Percentiles rank a stretch among this genome's conserved stretches.
Conservation (phyloP, 1,284 basidiomycete species). For the Ganoderma sinense region DNA sequence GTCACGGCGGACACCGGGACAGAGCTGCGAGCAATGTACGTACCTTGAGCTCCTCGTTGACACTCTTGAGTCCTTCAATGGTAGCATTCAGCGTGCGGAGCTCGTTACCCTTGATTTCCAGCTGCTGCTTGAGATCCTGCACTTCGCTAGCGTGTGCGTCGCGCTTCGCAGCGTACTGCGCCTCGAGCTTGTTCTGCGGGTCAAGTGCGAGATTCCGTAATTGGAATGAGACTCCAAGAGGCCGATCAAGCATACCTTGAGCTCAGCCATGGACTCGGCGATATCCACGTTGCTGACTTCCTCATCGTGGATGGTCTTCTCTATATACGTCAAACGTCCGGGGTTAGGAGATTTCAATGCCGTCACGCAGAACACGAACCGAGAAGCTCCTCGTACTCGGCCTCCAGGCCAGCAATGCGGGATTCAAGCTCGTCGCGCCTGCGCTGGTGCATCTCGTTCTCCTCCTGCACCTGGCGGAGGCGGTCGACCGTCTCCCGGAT, state of each 20-base stretch:
- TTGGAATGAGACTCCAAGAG: slow-evolving; percentile 23
- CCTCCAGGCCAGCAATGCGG: slow-evolving; percentile 83
- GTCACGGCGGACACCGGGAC: background rate
- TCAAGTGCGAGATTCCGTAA: slow-evolving; percentile 11
- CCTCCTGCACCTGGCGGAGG: slow-evolving; percentile 90
- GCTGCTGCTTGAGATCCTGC: slow-evolving; percentile 89
- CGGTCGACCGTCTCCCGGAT: slow-evolving; percentile 92
- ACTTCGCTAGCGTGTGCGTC: slow-evolving; percentile 91
- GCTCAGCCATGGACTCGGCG: slow-evolving; percentile 85
- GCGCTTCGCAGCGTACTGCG: slow-evolving; percentile 92
- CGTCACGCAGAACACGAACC: slow-evolving; percentile 55
- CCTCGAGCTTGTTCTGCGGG: slow-evolving; percentile 87
- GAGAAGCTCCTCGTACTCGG: slow-evolving; percentile 96
- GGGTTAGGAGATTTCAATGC: slow-evolving; percentile 24
- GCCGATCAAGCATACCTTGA: slow-evolving; percentile 72
- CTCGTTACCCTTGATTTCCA: slow-evolving; percentile 89
- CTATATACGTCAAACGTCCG: slow-evolving; percentile 46
- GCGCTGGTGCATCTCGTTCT: slow-evolving; percentile 87
- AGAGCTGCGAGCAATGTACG: slow-evolving; percentile 22
- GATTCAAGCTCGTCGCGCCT: slow-evolving; percentile 90
- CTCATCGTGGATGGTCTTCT: slow-evolving; percentile 87
- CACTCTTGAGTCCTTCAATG: slow-evolving; percentile 93
- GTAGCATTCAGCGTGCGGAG: slow-evolving; percentile 85
- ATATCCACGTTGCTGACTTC: slow-evolving; percentile 83
- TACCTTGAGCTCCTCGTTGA: slow-evolving; percentile 98